phyloP scores from a whole-genome alignment of 2,329 filamentous ascomycete genomes.

The Fusarium sp. region DNA sequence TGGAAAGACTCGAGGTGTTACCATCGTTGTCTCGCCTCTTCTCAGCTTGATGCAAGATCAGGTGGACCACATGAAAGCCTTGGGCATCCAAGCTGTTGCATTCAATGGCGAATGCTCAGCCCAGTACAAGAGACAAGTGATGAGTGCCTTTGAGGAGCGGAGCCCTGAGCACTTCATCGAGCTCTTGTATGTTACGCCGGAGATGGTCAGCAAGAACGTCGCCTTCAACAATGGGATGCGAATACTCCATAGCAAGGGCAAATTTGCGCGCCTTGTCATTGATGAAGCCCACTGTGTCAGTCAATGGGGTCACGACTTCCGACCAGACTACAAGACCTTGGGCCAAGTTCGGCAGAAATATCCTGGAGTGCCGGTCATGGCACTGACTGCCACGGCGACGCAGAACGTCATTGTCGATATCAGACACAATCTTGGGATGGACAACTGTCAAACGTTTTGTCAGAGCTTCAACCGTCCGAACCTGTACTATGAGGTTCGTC shows the following conservation, averaged over 20 bases:
- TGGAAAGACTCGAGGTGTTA: slow-evolving; percentile 86
- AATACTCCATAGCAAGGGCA: slow-evolving; percentile 73
- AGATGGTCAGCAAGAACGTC: slow-evolving; percentile 90
- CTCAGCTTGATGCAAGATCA: slow-evolving; percentile 98
- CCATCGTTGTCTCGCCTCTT: slow-evolving; percentile 92
- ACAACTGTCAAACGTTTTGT: slow-evolving; percentile 79
- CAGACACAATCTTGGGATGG: slow-evolving; percentile 88
- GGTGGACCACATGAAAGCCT: slow-evolving; percentile 79
- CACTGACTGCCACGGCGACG: slow-evolving; percentile 94
- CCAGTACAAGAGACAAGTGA: slow-evolving; percentile 72
- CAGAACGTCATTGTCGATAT: slow-evolving; percentile 92
- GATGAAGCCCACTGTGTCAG: slow-evolving; percentile 99
- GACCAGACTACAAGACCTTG: slow-evolving; percentile 92
- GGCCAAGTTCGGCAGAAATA: slow-evolving; percentile 79
- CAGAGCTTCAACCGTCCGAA: slow-evolving; percentile 99
- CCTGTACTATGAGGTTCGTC: slow-evolving; percentile 84
- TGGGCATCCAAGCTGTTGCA: slow-evolving; percentile 82
- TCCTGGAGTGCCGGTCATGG: slow-evolving; percentile 88
- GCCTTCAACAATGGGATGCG: slow-evolving; percentile 74
- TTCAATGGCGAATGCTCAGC: slow-evolving; percentile 81
- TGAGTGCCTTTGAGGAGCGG: slow-evolving; percentile 69
- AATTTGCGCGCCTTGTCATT: slow-evolving; percentile 91
- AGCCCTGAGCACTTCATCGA: slow-evolving; percentile 82
- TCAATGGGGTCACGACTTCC: slow-evolving; percentile 98
- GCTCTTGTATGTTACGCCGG: slow-evolving; percentile 93